Evolutionary conservation across 2,329 filamentous ascomycete species (phyloP).

Genomic region (Aspergillus sclerotialis): DNA sequence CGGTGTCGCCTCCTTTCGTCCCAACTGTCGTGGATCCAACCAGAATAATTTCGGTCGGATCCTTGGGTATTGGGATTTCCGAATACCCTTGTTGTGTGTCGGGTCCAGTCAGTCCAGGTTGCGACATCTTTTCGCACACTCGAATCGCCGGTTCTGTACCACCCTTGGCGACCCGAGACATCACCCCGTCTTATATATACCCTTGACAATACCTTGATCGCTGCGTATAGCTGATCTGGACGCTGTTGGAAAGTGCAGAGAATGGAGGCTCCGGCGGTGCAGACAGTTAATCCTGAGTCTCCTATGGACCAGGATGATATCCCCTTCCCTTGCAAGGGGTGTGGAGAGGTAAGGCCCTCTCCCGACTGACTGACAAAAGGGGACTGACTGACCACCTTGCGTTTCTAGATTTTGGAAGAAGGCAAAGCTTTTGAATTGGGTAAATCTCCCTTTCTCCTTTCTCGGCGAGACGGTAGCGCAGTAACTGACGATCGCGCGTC

Average conservation of each 20-base stretch:
- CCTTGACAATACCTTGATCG: not conserved
- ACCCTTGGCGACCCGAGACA: not conserved
- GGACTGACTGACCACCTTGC: slow-evolving; percentile 6
- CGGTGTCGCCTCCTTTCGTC: not conserved
- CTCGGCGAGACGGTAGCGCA: not conserved
- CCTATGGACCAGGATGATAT: slow-evolving; percentile 73
- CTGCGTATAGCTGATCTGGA: not conserved
- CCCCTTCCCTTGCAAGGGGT: slow-evolving; percentile 81
- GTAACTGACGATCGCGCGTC: slow-evolving; percentile 20
- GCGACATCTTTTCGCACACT: not conserved
- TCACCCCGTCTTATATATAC: not conserved
- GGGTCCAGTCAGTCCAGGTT: not conserved
- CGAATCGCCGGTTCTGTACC: not conserved
- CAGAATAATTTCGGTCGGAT: not conserved
- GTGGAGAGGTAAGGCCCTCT: slow-evolving; percentile 63
- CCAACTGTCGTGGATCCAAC: not conserved
- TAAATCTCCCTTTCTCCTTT: slow-evolving; percentile 42
- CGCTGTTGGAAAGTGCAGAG: not conserved
- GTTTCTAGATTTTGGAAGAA: slow-evolving; percentile 81
- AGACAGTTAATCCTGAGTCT: slow-evolving; percentile 52
- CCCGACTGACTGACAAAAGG: slow-evolving; percentile 1
- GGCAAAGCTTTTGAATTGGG: slow-evolving; percentile 97
- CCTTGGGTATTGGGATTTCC: not conserved
- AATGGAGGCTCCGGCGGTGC: slow-evolving; percentile 51
- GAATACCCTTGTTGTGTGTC: not conserved